Base-by-base conservation (phyloP, 768 basidiomycete species). In the Hebeloma cylindrosporum region DNA sequence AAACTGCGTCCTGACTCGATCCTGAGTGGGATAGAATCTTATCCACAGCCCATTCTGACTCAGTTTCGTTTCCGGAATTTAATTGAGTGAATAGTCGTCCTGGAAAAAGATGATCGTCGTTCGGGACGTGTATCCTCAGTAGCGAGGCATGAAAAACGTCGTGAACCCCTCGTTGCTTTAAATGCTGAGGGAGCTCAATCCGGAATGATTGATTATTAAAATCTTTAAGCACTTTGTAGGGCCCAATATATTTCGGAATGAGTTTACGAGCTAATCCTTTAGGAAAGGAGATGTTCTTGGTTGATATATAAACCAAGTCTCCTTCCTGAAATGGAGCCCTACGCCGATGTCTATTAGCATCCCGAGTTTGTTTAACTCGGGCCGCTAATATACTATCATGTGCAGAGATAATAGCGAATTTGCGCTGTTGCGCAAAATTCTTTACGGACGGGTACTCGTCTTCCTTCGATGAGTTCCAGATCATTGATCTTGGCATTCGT, bases 21-120 rank as follows among this genome's bases (percentile, higher is more conserved):
- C 44, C 44, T 10, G 35, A 25, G 31, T 41, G 40, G 5, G 26
- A 5, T 20, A 41, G 1, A 4, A 41, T 41, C 20, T 27, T n/a
- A 4, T 61, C 57, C 0, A 60, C 45, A 1, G 55, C 48, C 60
- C 62, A 63, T 45, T 61, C 48, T 0, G 34, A 45, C 1, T 51
- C 50, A 0, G 27, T 36, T 11, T 43, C 36, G 11, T 45, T 46
- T 2, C 33, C 17, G 2, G 48, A 51, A 0, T 64, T 68, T 0
- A 64, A 46, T 23, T 58, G 52, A 1, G 45, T 20, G 7, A 52
- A 40, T 9, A 54, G 37, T 0, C 66, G 59, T 0, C 52, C 50
- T 0, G 70, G 69, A 45, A 72, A 74, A 0, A 58, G 37, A 0
- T 18, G 2, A 21, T 58, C 41, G 35, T 73, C 62, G 43, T 71